These are phyloP conservation scores for Fusarium sp. DNA, from an alignment of 2,329 filamentous ascomycete species.

Conservation along the genomic window DNA sequence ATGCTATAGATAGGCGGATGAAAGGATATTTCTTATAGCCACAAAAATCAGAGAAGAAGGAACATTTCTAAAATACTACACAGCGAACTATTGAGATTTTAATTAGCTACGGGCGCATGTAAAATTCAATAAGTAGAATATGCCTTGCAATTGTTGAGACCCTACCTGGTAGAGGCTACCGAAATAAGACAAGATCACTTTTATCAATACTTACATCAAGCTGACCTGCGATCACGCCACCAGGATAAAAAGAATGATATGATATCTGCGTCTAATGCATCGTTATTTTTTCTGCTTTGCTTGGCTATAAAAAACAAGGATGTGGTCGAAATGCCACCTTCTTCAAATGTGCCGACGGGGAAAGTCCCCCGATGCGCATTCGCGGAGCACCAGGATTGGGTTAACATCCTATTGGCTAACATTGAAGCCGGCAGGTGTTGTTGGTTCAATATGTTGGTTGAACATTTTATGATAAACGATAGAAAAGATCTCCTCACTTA, in stretches of 20 bases:
- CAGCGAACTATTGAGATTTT: too few species aligned
- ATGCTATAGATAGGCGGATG: too few species aligned
- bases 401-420: neutral
- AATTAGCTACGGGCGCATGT: too few species aligned
- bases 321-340: neutral
- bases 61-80: too few species aligned
- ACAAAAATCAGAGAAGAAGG: too few species aligned
- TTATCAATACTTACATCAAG: neutral
- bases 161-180: too few species aligned
- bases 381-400: neutral
- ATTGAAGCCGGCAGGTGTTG: too few species aligned
- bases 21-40: too few species aligned
- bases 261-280: too few species aligned
- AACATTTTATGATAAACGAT: neutral
- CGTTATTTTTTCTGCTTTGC: too few species aligned
- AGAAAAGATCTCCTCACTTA: neutral
- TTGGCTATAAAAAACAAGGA: neutral
- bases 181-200: neutral
- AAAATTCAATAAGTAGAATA: too few species aligned
- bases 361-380: neutral
- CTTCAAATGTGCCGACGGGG: neutral
- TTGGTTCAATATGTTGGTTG: neutral
- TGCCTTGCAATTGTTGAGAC: too few species aligned
- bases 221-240: neutral
- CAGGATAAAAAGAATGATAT: neutral